Conservation (phyloP, 331 rosid genomes). For the Rosa hybrid region DNA sequence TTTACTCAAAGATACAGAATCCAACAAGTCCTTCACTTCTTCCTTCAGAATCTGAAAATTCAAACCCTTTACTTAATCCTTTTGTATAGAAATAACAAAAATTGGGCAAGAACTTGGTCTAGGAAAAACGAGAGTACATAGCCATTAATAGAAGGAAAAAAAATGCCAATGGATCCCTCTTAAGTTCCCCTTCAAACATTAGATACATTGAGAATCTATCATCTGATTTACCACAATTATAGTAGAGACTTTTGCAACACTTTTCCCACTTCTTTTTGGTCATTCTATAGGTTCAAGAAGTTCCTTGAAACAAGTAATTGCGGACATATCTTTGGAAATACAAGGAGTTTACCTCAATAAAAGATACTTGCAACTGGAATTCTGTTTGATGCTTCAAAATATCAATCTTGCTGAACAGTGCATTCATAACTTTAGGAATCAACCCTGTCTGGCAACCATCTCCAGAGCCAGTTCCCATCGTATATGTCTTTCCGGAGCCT, state of each 20-base stretch:
- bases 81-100: conserved; percentile 6
- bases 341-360: conserved; percentile 59
- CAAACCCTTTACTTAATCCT: conserved; percentile 34
- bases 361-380: conserved; percentile 80
- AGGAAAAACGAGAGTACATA: conserved; percentile 7
- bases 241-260: background rate
- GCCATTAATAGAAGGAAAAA: background rate
- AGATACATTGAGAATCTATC: background rate
- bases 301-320: background rate
- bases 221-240: background rate
- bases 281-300: background rate
- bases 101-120: background rate
- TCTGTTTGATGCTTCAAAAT: conserved; percentile 64
- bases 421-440: conserved; percentile 69
- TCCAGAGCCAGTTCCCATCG: conserved; percentile 81
- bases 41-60: conserved; percentile 70
- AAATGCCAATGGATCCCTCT: background rate
- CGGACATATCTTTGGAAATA: conserved; percentile 1
- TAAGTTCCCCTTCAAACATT: conserved; percentile 4
- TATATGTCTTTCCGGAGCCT: conserved; percentile 87
- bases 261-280: background rate
- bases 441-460: conserved; percentile 55
- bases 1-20: conserved; percentile 53
- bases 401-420: conserved; percentile 71
- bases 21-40: conserved; percentile 82